Evolutionary conservation across 164 flowering plant genomes (phyloP).

Genomic region (Umbellularia californica): DNA sequence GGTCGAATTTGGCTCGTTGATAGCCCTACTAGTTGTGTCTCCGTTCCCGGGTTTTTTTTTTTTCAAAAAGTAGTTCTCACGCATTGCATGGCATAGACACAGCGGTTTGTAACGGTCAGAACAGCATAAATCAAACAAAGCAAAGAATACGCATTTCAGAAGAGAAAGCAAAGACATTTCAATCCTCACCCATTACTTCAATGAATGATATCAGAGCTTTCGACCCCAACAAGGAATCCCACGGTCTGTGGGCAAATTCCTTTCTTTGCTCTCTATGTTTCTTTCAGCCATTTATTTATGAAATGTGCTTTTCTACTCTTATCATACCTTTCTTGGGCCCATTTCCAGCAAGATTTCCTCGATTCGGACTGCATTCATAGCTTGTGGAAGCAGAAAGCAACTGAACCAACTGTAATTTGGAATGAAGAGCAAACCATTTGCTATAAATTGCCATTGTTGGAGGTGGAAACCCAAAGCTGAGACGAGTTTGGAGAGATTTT

Average conservation of each 20-base stretch:
- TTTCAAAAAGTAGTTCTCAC: too few species aligned
- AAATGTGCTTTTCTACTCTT: constrained; percentile 34
- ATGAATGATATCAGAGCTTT: background rate
- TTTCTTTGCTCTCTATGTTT: constrained; percentile 29
- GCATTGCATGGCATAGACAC: background rate
- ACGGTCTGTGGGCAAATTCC: constrained; percentile 10
- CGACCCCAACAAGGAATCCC: constrained; percentile 10
- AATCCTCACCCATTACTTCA: constrained; percentile 3
- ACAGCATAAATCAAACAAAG: background rate
- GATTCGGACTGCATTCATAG: background rate
- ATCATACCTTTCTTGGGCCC: constrained; percentile 9
- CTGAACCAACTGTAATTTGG: background rate
- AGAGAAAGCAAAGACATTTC: background rate
- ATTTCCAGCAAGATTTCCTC: constrained; percentile 4
- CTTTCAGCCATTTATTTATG: constrained; percentile 9
- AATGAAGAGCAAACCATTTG: background rate
- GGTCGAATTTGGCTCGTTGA: too few species aligned
- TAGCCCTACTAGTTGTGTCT: too few species aligned
- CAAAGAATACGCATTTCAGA: background rate
- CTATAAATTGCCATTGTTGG: constrained; percentile 13
- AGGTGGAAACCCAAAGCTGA: background rate
- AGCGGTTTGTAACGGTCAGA: constrained; percentile 1
- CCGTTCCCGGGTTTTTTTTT: too few species aligned
- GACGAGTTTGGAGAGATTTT: background rate
- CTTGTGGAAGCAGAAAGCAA: background rate